Evolutionary conservation across 495 filamentous ascomycete genomes (phyloP).

Genomic region (Talaromyces wortmannii): DNA sequence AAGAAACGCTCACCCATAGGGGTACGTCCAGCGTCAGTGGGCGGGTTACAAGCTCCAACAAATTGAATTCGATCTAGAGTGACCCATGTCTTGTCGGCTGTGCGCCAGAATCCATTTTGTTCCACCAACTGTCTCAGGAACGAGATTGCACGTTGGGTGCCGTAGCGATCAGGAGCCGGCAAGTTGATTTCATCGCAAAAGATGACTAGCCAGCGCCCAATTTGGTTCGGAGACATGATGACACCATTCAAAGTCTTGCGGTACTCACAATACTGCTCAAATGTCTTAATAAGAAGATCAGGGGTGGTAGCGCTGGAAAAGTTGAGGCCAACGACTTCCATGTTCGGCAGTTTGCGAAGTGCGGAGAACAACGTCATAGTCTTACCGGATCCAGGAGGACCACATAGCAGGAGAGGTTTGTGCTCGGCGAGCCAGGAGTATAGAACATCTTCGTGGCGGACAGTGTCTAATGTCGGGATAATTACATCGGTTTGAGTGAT

Average conservation of each 20-base stretch:
- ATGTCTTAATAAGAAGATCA: constrained; percentile 95
- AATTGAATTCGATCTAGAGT: constrained; percentile 97
- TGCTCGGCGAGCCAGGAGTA: constrained; percentile 99
- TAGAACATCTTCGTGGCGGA: constrained; percentile 93
- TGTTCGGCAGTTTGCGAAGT: constrained; percentile 88
- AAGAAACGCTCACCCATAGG: constrained; percentile 90
- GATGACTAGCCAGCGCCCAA: constrained; percentile 94
- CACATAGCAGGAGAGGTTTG: constrained; percentile 92
- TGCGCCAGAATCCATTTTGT: constrained; percentile 98
- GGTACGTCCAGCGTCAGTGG: constrained; percentile 96
- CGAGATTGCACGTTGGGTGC: constrained; percentile 92
- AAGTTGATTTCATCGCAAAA: constrained; percentile 99
- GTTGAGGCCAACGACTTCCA: constrained; percentile 98
- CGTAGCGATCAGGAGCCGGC: constrained; percentile 96
- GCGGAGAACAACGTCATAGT: constrained; percentile 99
- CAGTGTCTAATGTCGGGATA: constrained; percentile 93
- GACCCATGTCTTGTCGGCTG: constrained; percentile 96
- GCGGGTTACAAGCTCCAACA: constrained; percentile 97
- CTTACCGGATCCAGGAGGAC: constrained; percentile 96
- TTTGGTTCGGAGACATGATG: constrained; percentile 89
- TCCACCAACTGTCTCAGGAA: constrained; percentile 96
- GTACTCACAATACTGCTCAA: constrained; percentile 99
- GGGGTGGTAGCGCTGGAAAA: constrained; percentile 98
- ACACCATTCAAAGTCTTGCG: constrained; percentile 96
- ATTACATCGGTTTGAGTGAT: constrained; percentile 96